These are phyloP conservation scores for Fistulinella prunicolor DNA, from an alignment of 768 basidiomycete species.

Conservation along the genomic window DNA sequence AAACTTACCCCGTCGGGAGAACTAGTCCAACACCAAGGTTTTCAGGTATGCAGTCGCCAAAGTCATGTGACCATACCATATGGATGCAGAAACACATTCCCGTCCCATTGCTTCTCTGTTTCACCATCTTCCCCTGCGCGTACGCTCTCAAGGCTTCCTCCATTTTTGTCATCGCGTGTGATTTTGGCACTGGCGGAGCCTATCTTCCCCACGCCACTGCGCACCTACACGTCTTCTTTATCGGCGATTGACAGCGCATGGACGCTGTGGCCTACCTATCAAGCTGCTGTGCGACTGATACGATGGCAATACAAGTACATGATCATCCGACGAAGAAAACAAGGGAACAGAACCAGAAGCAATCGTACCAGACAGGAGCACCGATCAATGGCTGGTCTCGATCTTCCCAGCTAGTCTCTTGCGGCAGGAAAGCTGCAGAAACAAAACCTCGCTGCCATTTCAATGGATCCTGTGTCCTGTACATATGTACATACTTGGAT, in stretches of 20 bases:
- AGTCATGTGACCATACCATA: background rate
- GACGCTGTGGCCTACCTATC: background rate
- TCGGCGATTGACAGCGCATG: background rate
- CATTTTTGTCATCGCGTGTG: background rate
- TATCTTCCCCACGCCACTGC: background rate
- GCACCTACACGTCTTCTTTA: background rate
- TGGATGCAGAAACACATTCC: background rate
- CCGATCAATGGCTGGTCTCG: slow-evolving; percentile 1
- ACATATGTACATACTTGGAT: background rate
- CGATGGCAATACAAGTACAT: too few relatives aligned
- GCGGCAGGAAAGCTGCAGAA: background rate
- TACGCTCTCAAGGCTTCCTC: background rate
- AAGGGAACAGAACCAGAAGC: background rate
- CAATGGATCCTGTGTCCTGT: background rate
- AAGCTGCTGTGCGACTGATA: background rate
- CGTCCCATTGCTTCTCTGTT: background rate
- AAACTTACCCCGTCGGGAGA: background rate
- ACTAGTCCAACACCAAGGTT: background rate
- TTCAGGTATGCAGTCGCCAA: background rate
- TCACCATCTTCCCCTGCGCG: background rate
- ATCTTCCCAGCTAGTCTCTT: background rate
- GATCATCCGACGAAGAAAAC: background rate
- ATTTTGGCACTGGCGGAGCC: background rate
- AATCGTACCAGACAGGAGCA: background rate
- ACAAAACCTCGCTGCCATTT: background rate